Conservation (phyloP, 2,329 filamentous ascomycete genomes). For the Neonectria neomacrospora region DNA sequence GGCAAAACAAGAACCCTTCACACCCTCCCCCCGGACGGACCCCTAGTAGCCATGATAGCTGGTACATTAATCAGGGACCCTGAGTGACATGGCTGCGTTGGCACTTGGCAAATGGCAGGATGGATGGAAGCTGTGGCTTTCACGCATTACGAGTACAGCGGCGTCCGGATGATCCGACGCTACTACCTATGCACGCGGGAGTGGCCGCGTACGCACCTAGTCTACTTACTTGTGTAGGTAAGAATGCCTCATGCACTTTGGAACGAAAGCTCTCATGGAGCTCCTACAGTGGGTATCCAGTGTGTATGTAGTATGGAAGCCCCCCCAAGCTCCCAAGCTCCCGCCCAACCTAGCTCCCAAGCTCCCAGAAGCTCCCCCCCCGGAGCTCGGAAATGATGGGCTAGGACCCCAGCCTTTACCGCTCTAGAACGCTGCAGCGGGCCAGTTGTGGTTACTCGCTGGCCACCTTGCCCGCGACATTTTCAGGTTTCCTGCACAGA, state of each 20-base stretch:
- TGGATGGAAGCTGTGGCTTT: slow-evolving; percentile 12
- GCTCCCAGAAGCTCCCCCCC: neutral
- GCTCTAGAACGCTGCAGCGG: neutral
- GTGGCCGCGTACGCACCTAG: no score
- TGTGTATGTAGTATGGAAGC: no score
- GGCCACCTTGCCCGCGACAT: neutral
- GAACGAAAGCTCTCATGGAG: neutral
- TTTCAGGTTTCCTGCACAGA: slow-evolving; percentile 18
- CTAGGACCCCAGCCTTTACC: neutral
- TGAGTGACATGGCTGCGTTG: slow-evolving; percentile 20
- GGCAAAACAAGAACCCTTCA: slow-evolving; percentile 16
- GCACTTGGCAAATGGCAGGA: neutral
- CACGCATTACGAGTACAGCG: slow-evolving; percentile 8
- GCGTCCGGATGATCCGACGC: slow-evolving; percentile 1
- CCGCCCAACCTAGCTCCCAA: neutral
- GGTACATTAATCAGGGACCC: slow-evolving; percentile 13
- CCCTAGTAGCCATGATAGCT: slow-evolving; percentile 36
- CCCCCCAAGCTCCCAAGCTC: no score
- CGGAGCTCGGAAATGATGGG: slow-evolving; percentile 17
- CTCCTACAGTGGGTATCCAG: no score
- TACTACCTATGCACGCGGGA: no score
- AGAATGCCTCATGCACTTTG: neutral
- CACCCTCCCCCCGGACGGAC: slow-evolving; percentile 9
- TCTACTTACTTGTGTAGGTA: neutral
- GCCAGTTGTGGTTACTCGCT: slow-evolving; percentile 2